Conservation (phyloP, 2,329 filamentous ascomycete species). For the Exophiala calicioides region DNA sequence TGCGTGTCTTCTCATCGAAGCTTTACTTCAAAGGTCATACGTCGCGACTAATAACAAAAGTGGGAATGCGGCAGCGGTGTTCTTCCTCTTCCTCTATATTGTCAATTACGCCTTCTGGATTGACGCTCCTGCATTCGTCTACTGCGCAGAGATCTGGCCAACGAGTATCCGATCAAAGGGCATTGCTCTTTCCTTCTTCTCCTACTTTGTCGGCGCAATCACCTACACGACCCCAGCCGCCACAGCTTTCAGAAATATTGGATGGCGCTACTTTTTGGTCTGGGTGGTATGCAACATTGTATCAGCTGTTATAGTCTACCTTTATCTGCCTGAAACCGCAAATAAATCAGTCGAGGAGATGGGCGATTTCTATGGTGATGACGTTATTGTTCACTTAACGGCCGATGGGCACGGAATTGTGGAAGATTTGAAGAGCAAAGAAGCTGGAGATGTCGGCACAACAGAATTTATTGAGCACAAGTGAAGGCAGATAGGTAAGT, state of each 20-base stretch:
- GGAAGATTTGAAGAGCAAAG: too few relatives aligned
- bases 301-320: background rate
- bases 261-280: constrained; percentile 28
- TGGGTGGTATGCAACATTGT: constrained; percentile 7
- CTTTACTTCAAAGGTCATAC: constrained; percentile 27
- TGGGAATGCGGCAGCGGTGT: constrained; percentile 38
- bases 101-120: constrained; percentile 35
- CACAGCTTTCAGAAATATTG: constrained; percentile 6
- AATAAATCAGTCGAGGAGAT: constrained; percentile 44
- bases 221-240: constrained; percentile 4
- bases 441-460: too few relatives aligned
- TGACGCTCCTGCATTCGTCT: constrained; percentile 2
- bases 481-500: too few relatives aligned
- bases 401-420: constrained; percentile 2
- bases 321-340: constrained; percentile 69
- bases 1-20: constrained; percentile 4
- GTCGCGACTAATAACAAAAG: constrained; percentile 37
- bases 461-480: too few relatives aligned
- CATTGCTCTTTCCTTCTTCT: constrained; percentile 1
- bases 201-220: too few relatives aligned
- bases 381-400: constrained; percentile 2
- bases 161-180: constrained; percentile 8
- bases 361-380: constrained; percentile 16
- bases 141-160: constrained; percentile 25
- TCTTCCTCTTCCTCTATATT: constrained; percentile 44